These are phyloP conservation scores for Fusarium sarcochroum DNA, from an alignment of 2,329 filamentous ascomycete genomes.

Conservation along the genomic window DNA sequence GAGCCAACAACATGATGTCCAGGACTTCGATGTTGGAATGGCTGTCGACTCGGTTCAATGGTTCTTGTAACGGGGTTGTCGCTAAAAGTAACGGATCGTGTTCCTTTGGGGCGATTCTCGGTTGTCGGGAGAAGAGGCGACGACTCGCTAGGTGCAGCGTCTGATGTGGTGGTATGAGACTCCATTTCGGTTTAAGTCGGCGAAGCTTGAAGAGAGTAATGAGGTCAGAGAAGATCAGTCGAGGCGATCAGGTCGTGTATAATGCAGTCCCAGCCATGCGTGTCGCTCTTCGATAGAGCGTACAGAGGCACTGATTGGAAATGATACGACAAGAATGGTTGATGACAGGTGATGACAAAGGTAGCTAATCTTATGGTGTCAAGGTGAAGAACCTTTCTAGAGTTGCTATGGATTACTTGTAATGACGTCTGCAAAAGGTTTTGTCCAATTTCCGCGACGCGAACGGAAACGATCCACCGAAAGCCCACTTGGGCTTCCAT, in stretches of 20 bases:
- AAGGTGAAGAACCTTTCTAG: slow-evolving; percentile 40
- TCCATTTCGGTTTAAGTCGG: slow-evolving; percentile 44
- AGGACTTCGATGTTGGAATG: slow-evolving; percentile 48
- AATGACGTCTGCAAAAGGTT: slow-evolving; percentile 46
- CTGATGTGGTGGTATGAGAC: slow-evolving; percentile 40
- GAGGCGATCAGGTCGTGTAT: slow-evolving; percentile 14
- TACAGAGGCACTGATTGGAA: background rate
- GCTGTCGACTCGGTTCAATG: slow-evolving; percentile 63
- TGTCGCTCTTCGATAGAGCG: slow-evolving; percentile 12
- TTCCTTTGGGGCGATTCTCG: slow-evolving; percentile 59
- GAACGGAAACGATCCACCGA: slow-evolving; percentile 16
- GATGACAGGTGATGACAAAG: slow-evolving; percentile 28
- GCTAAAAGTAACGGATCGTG: slow-evolving; percentile 83
- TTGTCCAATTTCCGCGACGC: slow-evolving; percentile 39
- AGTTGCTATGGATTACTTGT: slow-evolving; percentile 28
- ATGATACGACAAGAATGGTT: background rate
- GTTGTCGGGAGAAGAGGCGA: slow-evolving; percentile 55
- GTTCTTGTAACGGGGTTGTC: slow-evolving; percentile 75
- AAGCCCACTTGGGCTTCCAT: slow-evolving; percentile 1
- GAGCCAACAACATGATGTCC: slow-evolving; percentile 48
- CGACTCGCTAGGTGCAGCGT: slow-evolving; percentile 49
- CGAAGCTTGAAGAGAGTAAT: slow-evolving; percentile 20
- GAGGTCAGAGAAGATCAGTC: slow-evolving; percentile 12
- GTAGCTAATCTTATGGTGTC: slow-evolving; percentile 21
- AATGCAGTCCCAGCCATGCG: slow-evolving; percentile 14